Evolutionary conservation across 129 eudicot genomes (phyloP), one percentile per base, ranked within the genome.

Genomic region (Lonicera japonica): DNA sequence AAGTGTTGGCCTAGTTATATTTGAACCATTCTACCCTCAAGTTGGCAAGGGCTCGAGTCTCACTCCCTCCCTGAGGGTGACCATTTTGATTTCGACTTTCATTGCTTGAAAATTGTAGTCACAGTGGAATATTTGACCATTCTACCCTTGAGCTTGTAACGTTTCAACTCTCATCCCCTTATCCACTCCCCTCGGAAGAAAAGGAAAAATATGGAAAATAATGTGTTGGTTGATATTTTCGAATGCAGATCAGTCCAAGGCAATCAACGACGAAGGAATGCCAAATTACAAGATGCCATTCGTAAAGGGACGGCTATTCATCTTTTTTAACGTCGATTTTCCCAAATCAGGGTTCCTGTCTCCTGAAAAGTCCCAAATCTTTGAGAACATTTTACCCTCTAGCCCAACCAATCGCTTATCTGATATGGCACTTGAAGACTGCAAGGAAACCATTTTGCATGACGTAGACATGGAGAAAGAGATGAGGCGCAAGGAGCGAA

Each of bases 191-290:
- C n/a, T n/a, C n/a, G n/a, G n/a, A 29, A 29, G 36, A 29, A 29
- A 29, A 1, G 36, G 36, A 29, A 29, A 29, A 29, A 29, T 29
- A 29, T 29, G n/a, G n/a, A n/a, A n/a, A n/a, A n/a, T 29, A 1
- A 29, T 9, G 36, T 41, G n/a, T 25, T 54, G 41, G 57, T 40
- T 59, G 29, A 56, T 21, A 7, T 71, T 66, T 23, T 8, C 23
- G n/a, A 36, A 34, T 66, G 65, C 84, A 84, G 92, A 84, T 75
- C 68, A 56, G 46, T 78, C 67, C 76, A 85, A 81, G 78, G 85
- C 80, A 22, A 72, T 85, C 60, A 75, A 85, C 5, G 85, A 85
- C 5, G 94, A 85, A 25, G 94, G 94, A 20, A 85, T 85, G 94
- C 94, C 94, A 50, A 75, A 85, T 0, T 67, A 74, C 69, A 67